Conservation (phyloP, 345 rosid genomes). For the Eucalyptus cloeziana region DNA sequence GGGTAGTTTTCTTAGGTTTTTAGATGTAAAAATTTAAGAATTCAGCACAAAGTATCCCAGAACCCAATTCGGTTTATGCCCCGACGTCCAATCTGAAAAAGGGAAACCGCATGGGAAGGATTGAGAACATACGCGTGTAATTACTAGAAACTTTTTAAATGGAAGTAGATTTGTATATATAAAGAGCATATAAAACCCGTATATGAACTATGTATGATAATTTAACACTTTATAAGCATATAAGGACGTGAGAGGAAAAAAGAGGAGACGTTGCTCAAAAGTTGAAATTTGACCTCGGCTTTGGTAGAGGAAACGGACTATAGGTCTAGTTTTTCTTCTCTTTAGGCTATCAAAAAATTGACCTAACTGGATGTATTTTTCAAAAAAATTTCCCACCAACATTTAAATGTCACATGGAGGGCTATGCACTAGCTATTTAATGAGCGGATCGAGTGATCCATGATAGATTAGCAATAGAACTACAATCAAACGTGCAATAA, state of each 20-base stretch:
- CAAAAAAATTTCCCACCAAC: neutral
- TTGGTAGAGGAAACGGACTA: neutral
- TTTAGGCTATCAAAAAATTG: neutral
- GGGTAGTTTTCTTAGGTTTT: neutral
- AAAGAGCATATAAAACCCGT: neutral
- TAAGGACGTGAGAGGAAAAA: neutral
- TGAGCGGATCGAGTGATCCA: neutral
- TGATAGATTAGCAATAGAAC: neutral
- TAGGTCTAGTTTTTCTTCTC: no score
- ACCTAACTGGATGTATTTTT: neutral
- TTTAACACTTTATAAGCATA: neutral
- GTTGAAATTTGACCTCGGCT: neutral
- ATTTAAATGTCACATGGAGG: neutral
- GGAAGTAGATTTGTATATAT: accelerated
- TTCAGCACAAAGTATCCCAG: neutral
- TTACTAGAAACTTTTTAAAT: neutral
- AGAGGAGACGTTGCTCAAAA: neutral
- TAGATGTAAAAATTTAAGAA: neutral
- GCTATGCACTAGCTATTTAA: neutral
- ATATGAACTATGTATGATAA: neutral
- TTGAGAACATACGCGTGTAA: accelerated
- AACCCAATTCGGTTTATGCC: neutral
- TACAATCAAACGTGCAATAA: neutral
- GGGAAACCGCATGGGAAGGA: neutral
- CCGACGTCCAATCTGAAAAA: neutral